phyloP scores from a whole-genome alignment of 2,329 filamentous ascomycete species.

The Fusarium sororula region DNA sequence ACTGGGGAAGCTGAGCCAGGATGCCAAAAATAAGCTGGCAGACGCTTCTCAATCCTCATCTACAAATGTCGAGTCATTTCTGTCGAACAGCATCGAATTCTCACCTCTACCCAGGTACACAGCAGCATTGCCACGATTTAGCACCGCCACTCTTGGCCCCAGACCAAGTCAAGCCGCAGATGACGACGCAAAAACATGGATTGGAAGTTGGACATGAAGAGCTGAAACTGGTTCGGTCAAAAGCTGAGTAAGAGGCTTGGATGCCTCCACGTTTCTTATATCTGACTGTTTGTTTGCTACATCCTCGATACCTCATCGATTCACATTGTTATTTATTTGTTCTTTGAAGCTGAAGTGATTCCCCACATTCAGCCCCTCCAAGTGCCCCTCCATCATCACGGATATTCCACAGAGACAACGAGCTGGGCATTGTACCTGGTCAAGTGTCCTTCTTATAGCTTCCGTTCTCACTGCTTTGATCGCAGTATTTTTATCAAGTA shows the following conservation, averaged over 20 bases:
- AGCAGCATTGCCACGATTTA: conserved; percentile 23
- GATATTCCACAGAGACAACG: conserved; percentile 18
- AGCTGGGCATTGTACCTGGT: conserved; percentile 11
- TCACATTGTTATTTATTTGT: background rate
- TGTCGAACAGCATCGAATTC: fast-evolving
- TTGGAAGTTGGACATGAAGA: conserved; percentile 7
- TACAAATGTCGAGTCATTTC: background rate
- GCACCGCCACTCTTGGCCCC: conserved; percentile 34
- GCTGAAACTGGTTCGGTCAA: conserved; percentile 2
- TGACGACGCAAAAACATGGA: conserved; percentile 32
- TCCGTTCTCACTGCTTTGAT: conserved; percentile 1
- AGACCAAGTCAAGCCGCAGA: conserved; percentile 29
- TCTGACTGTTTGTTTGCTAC: conserved; percentile 8
- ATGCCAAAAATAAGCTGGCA: background rate
- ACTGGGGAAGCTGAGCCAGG: fast-evolving
- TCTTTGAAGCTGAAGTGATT: conserved; percentile 14
- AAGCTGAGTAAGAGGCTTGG: conserved; percentile 33
- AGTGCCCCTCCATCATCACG: conserved; percentile 35
- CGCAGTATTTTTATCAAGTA: conserved; percentile 22
- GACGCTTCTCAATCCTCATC: fast-evolving
- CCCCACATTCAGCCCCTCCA: conserved; percentile 22
- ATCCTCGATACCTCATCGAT: background rate
- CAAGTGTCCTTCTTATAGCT: conserved; percentile 16
- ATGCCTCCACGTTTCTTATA: conserved; percentile 28
- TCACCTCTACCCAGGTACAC: background rate